Base-by-base conservation (phyloP, 23 red algal species). In the Gracilaria domingensis region DNA sequence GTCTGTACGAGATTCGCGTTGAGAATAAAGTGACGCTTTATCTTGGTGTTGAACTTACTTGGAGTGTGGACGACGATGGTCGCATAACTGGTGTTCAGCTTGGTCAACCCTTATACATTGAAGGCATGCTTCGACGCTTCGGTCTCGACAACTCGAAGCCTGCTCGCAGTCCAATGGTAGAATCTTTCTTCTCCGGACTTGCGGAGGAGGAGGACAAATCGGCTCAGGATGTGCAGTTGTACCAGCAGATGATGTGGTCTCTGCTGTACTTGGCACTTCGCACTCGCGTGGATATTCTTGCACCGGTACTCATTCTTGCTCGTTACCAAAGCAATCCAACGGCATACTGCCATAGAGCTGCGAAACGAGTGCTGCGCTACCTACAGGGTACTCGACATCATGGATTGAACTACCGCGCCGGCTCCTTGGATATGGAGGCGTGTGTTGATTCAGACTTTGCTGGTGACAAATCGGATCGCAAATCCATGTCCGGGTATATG, bases 321-420 rank as follows among this genome's bases (percentile, higher is more conserved):
- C 35, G 59, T 12, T 71, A 49, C 82, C 82, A 86, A 44, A 86
- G 48, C 17, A 47, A 12, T 24, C 66, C 82, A 69, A 86, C 57
- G 25, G 82, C 60, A 6, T 86, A 86, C 39, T 86, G 57, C 35
- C 82, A 86, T 48, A 55, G 82, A 8, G 82, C 59, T 21, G 56
- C 72, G 62, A 86, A 86, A 34, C 59, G 82, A 12, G 39, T 86
- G 23, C 38, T 86, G 34, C 82, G 59, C 18, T 86, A 86, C 35
- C 17, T 86, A 17, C 82, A 38, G 14, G 82, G 82, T n/a, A 86
- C 82, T 21, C 39, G 21, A 8, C 51, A 71, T 32, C 20, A 21
- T 69, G 65, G 65, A 20, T 72, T 86, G 37, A 1, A n/a, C 5
- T 86, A 67, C 48, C 25, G 48, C 11, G 30, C 29, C 5, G 37